Evolutionary conservation across 176 grass and related monocot genomes (phyloP), one percentile per base, ranked within the genome.

Genomic region (Aegilops bicornis): DNA sequence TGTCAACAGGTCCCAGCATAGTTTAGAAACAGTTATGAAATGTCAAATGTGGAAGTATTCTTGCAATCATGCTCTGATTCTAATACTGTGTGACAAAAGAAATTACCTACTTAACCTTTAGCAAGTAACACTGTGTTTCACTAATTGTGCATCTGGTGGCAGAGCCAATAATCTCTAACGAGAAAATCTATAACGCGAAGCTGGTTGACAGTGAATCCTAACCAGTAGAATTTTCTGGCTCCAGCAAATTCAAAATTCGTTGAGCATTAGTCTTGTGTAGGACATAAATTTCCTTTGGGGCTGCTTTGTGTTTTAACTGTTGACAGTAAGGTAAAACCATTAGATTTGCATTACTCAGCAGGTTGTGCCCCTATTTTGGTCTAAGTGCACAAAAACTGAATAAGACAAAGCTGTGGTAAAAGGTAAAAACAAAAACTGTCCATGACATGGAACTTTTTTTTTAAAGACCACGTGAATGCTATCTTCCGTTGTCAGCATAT

Each of bases 91-190:
- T 43, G 42, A 79, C 29, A 70, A 2, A 19, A 65, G 45, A 56
- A 87, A 58, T 74, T 83, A 79, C 56, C 35, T 66, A 79, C 25
- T 40, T 42, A 56, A 87, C 56, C 15, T 74, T 89, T 35, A 75
- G 13, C 37, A 45, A 73, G 24, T 84, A 52, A 82, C 45, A 82
- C 25, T 84, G 70, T 42, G 15, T 16, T 79, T 84, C 69, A 22
- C 16, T 72, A 78, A 12, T 17, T 43, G 14, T 50, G 14, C 8
- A 87, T 73, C 32, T 79, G 23, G 3, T 82, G 76, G 52, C 24
- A 64, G 32, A 69, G 20, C 67, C 23, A 60, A 50, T 56, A 69
- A 77, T 66, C 16, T 27, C 79, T 45, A 20, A 31, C 37, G 48
- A 2, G 6, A 77, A 64, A 69, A 77, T 66, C 16, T 27, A 84